These are phyloP conservation scores for Boletus rufocinnamomeus DNA, from an alignment of 768 basidiomycete genomes.

Conservation along the genomic window DNA sequence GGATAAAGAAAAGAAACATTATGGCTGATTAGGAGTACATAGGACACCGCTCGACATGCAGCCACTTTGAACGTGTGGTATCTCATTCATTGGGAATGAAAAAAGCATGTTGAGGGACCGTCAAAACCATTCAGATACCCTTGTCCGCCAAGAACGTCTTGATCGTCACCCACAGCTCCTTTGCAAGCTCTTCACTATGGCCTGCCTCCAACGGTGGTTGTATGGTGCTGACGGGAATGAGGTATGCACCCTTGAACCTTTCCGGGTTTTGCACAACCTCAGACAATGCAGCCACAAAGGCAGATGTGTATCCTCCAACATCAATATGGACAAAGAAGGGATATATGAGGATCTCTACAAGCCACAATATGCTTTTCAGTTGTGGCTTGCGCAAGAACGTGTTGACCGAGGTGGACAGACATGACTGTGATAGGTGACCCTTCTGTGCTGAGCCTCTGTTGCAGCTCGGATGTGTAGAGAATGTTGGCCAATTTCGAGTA, in stretches of 20 bases:
- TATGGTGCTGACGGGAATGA: too few relatives aligned
- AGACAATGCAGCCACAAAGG: slow-evolving; percentile 33
- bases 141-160: slow-evolving; percentile 29
- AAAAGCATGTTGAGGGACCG: neutral
- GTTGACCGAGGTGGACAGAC: slow-evolving; percentile 35
- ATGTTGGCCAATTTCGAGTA: slow-evolving; percentile 52
- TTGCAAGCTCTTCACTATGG: too few relatives aligned
- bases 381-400: slow-evolving; percentile 32
- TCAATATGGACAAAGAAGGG: slow-evolving; percentile 22
- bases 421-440: slow-evolving; percentile 33
- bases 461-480: slow-evolving; percentile 52
- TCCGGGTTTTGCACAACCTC: slow-evolving; percentile 22
- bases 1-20: too few relatives aligned
- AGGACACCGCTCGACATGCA: neutral
- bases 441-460: slow-evolving; percentile 40
- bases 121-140: slow-evolving; percentile 15
- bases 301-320: slow-evolving; percentile 31
- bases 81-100: neutral
- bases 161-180: slow-evolving; percentile 34
- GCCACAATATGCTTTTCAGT: slow-evolving; percentile 17
- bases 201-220: too few relatives aligned
- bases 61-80: neutral
- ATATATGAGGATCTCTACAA: slow-evolving; percentile 23
- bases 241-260: too few relatives aligned
- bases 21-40: neutral